Base-by-base conservation (phyloP, 305 asterid species). In the Plantago rigida region DNA sequence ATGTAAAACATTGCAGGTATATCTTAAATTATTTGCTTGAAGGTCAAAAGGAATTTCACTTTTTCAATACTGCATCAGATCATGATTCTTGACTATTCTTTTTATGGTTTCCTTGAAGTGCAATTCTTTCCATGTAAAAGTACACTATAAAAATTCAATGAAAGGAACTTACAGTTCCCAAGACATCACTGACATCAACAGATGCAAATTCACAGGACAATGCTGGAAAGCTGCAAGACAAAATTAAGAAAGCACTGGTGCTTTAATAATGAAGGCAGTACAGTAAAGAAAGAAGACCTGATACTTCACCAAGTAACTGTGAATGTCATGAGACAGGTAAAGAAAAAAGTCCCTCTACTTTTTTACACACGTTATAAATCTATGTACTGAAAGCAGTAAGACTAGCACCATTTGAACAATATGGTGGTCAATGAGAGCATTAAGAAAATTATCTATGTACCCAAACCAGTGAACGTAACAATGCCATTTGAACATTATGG, bases 131-230 rank as follows among this genome's bases (percentile, higher is more conserved):
- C 44, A 39, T 26, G 14, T 5, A 29, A 49, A 67, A 13, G 47
- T 28, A 42, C 45, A 8, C 48, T 36, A 31, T 64, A 46, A 56
- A 55, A 53, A 51, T 49, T 60, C 13, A 11, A 44, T 22, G 31
- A 55, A 17, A 44, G 65, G 70, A 60, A 79, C 92, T 77, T 84
- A 86, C 96, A 51, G 96, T 87, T 72, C 96, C 96, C 78, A 87
- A 72, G 73, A 78, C 85, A 71, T 87, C 96, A 75, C 93, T 83
- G 75, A 87, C 84, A 66, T 87, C 96, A 36, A 87, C 84, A 19
- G 96, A 87, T 52, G 96, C 94, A 78, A 87, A 87, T 76, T 87
- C 96, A 72, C 96, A 87, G 65, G 96, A 85, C 70, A 87, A 58
- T 51, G 96, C 90, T 10, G 96, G 96, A 78, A 87, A 86, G 80